Conservation (phyloP, 225 moss, liverwort and hornwort species). For the Takakia lepidozioides region DNA sequence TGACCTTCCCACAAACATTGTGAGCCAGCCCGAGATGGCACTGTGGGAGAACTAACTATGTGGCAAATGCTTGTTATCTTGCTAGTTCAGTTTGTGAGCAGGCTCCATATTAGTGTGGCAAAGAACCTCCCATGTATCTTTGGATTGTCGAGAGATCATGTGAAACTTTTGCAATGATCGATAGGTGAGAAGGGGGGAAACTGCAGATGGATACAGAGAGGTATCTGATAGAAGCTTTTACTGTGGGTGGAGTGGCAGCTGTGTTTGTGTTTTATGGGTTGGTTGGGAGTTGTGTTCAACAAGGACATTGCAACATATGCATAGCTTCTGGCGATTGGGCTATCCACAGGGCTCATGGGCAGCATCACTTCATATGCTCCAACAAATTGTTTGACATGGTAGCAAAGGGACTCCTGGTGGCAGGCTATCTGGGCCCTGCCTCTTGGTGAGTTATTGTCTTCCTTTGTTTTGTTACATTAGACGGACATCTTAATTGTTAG, state of each 20-base stretch:
- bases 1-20: slow-evolving; percentile 94
- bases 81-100: no score
- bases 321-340: slow-evolving; percentile 69
- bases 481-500: no score
- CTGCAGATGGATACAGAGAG: no score
- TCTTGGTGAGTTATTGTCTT: slow-evolving; percentile 40
- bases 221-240: no score
- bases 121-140: no score
- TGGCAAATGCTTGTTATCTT: no score
- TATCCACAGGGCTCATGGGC: slow-evolving; percentile 97
- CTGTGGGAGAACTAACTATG: no score
- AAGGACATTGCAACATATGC: slow-evolving; percentile 67
- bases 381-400: slow-evolving; percentile 55
- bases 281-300: slow-evolving; percentile 90
- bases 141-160: no score
- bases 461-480: not conserved
- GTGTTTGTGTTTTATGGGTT: slow-evolving; percentile 96
- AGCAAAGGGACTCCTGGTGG: slow-evolving; percentile 55
- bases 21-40: no score
- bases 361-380: slow-evolving; percentile 89
- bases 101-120: no score
- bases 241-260: slow-evolving; percentile 49
- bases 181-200: not conserved
- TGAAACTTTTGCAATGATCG: not conserved
- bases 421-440: slow-evolving; percentile 56